Evolutionary conservation across 169 alveolate species (phyloP).

Genomic region (Plasmodium berghei): DNA sequence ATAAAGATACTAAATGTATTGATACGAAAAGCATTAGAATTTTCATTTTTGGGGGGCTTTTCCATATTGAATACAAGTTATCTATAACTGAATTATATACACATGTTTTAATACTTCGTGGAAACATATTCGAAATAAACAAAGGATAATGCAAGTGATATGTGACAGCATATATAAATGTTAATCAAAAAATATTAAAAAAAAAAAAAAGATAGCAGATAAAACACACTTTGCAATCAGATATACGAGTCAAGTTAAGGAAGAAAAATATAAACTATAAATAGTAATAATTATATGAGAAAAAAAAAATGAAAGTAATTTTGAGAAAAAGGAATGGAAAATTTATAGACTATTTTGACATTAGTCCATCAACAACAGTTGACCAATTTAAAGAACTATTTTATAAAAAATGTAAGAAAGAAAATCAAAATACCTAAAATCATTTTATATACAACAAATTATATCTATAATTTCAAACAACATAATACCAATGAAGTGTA

Average conservation of each 20-base stretch:
- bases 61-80: background rate
- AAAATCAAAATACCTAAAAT: background rate
- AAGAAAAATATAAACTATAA: background rate
- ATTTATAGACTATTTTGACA: constrained; percentile 81
- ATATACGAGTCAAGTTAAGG: background rate
- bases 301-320: constrained; percentile 79
- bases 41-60: background rate
- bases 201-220: constrained; percentile 2
- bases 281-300: background rate
- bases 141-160: constrained; percentile 37
- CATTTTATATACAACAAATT: too few species aligned
- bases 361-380: constrained; percentile 83
- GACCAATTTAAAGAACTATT: constrained; percentile 79
- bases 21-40: too few species aligned
- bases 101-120: background rate
- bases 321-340: constrained; percentile 82
- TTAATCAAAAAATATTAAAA: constrained; percentile 14
- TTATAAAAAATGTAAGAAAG: constrained; percentile 79
- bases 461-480: background rate
- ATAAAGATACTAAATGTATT: too few species aligned
- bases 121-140: background rate
- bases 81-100: background rate
- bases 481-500: background rate
- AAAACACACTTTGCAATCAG: background rate
- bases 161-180: constrained; percentile 24